Evolutionary conservation across 306 rosid species (phyloP), one percentile per base, ranked within the genome.

Genomic region (Astragalus membranaceus): DNA sequence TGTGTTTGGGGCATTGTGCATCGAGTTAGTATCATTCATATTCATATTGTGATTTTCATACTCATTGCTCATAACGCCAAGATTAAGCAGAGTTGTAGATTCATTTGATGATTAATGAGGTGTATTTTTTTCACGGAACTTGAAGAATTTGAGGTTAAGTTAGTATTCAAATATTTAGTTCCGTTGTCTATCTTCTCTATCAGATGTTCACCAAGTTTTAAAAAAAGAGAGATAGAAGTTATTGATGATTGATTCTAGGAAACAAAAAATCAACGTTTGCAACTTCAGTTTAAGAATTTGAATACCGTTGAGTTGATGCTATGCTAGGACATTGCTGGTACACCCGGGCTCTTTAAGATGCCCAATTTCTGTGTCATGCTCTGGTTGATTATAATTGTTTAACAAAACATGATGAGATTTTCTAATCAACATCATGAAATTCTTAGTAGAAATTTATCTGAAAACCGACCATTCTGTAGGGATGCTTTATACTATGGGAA

Each of bases 41-140:
- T 70, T 56, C 73, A 43, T 13, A 54, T 37, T 56, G 55, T 32
- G 36, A 67, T 75, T 3, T 3, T 50, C 67, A 6, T 52, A 26
- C 8, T 6, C 9, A 44, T 67, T 63, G 64, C 72, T 12, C 65
- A 12, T 48, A 60, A 46, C 50, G 13, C 57, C 47, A 42, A 54
- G 66, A 51, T 68, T n/a, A n/a, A n/a, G n/a, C n/a, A n/a, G n/a
- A n/a, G n/a, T n/a, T n/a, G 12, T 14, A 20, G 78, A 50, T 56
- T 57, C 54, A 32, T 55, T 50, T 39, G 77, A 26, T 26, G 30
- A 55, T 63, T 60, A 58, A 36, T 42, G 65, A 23, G 39, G 15
- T 75, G 67, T 52, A 58, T 57, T 33, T 60, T 64, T 62, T 62
- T 33, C 60, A 52, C 64, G 72, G 20, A 44, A 46, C 42, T 64